Percentiles rank a stretch among this genome's conserved stretches.
phyloP scores from a whole-genome alignment of 1,284 basidiomycete genomes.

The Cryptococcus maquisensis region DNA sequence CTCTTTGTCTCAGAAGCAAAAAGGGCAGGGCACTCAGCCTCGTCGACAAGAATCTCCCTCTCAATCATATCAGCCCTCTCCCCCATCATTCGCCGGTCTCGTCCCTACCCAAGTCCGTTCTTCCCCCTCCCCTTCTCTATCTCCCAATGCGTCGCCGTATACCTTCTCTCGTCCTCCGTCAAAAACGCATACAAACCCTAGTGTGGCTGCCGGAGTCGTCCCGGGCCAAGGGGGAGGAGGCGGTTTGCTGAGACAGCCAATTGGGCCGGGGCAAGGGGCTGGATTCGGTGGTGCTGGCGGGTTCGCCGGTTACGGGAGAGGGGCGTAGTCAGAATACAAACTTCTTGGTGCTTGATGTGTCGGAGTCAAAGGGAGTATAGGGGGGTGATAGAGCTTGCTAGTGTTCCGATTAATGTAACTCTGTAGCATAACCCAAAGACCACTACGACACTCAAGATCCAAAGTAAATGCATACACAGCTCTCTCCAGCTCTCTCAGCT shows the following conservation, averaged over 20 bases:
- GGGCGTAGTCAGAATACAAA: not conserved
- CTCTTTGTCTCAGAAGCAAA: not conserved
- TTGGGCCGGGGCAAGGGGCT: conserved; percentile 14
- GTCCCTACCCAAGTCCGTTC: conserved; percentile 4
- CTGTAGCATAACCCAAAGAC: not conserved
- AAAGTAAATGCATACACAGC: not conserved
- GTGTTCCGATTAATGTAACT: not conserved
- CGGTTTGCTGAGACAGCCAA: conserved; percentile 14
- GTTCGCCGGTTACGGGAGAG: not conserved
- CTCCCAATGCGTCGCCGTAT: not conserved
- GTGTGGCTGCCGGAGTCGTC: not conserved
- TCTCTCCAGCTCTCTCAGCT: no score
- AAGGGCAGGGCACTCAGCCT: not conserved
- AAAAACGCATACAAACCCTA: not conserved
- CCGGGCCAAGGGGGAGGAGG: not conserved
- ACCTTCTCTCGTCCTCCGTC: no score
- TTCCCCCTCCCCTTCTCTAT: not conserved
- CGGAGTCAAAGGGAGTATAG: no score
- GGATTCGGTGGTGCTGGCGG: conserved; percentile 9
- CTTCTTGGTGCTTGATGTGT: not conserved
- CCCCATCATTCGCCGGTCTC: conserved; percentile 4
- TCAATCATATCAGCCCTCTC: not conserved
- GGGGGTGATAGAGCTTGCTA: no score
- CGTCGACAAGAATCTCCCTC: not conserved
- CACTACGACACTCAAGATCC: no score